Evolutionary conservation across 2,329 filamentous ascomycete species (phyloP).

Genomic region (Clarireedia hainanense): DNA sequence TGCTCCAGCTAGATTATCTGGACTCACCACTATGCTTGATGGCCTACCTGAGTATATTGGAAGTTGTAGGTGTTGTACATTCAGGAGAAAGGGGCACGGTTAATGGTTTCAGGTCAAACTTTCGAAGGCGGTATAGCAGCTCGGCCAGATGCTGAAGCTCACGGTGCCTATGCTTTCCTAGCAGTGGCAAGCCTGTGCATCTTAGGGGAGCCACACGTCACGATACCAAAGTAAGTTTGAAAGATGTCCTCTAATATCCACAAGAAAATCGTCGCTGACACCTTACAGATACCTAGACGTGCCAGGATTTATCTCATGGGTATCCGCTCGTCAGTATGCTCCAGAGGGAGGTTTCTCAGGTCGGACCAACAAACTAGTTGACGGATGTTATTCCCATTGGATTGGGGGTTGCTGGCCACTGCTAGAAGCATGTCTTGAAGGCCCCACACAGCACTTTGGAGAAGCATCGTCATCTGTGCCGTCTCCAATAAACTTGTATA

Average conservation of each 20-base stretch:
- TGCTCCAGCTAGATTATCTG: constrained; percentile 57
- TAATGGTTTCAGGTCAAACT: constrained; percentile 59
- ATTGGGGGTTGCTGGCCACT: constrained; percentile 91
- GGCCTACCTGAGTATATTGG: constrained; percentile 73
- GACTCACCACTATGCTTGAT: constrained; percentile 59
- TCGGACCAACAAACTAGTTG: constrained; percentile 93
- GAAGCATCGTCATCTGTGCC: constrained; percentile 12
- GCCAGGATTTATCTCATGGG: constrained; percentile 71
- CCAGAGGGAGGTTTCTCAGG: constrained; percentile 92
- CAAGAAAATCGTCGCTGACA: constrained; percentile 10
- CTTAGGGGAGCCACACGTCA: constrained; percentile 68
- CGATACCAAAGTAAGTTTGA: constrained; percentile 58
- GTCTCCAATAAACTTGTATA: constrained; percentile 52
- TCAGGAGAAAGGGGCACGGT: not conserved
- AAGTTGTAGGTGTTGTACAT: constrained; percentile 52
- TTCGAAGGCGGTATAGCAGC: constrained; percentile 91
- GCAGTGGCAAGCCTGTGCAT: constrained; percentile 84
- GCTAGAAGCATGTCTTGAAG: constrained; percentile 68
- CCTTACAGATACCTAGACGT: constrained; percentile 63
- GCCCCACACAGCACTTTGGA: constrained; percentile 18
- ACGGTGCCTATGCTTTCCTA: constrained; percentile 95
- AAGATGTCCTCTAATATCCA: not conserved
- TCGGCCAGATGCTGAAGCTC: constrained; percentile 80
- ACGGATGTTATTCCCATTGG: constrained; percentile 98
- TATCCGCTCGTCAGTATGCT: constrained; percentile 79